Conservation (phyloP, 2,329 filamentous ascomycete species). For the Fulvia fulva region DNA sequence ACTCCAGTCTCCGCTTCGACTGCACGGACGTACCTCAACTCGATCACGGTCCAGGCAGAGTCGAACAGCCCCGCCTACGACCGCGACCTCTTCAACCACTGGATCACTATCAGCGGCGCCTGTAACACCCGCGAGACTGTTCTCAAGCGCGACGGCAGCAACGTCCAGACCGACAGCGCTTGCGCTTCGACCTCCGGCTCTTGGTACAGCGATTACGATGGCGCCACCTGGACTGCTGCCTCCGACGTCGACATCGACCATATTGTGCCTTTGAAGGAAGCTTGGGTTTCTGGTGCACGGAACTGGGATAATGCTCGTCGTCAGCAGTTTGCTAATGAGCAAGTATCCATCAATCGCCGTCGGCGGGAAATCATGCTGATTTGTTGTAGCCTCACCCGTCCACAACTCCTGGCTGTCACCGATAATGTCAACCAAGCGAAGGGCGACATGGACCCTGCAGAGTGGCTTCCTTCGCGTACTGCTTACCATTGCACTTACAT, state of each 20-base stretch:
- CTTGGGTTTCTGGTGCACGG: conserved; percentile 58
- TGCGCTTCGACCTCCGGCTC: conserved; percentile 63
- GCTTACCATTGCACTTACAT: conserved; percentile 77
- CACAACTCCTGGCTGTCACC: conserved; percentile 76
- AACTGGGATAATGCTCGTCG: conserved; percentile 67
- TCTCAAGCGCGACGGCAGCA: conserved; percentile 67
- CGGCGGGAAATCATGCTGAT: conserved; percentile 1
- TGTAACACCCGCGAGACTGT: conserved; percentile 60
- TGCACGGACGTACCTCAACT: conserved; percentile 27
- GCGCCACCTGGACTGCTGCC: conserved; percentile 63
- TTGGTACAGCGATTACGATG: conserved; percentile 73
- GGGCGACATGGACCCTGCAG: conserved; percentile 68
- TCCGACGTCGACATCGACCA: conserved; percentile 79
- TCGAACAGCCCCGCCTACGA: conserved; percentile 49
- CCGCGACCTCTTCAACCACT: conserved; percentile 67
- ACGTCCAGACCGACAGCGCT: conserved; percentile 54
- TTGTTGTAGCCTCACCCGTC: conserved; percentile 62
- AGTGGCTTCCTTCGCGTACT: conserved; percentile 68
- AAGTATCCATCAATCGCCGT: conserved; percentile 1
- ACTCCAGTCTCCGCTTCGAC: conserved; percentile 29
- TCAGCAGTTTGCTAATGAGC: conserved; percentile 61
- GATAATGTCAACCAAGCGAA: conserved; percentile 71
- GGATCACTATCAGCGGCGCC: conserved; percentile 60
- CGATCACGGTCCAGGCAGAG: conserved; percentile 25
- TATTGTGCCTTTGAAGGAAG: conserved; percentile 64